Conservation (phyloP, 2,329 filamentous ascomycete species). For the Colletotrichum liriopes region DNA sequence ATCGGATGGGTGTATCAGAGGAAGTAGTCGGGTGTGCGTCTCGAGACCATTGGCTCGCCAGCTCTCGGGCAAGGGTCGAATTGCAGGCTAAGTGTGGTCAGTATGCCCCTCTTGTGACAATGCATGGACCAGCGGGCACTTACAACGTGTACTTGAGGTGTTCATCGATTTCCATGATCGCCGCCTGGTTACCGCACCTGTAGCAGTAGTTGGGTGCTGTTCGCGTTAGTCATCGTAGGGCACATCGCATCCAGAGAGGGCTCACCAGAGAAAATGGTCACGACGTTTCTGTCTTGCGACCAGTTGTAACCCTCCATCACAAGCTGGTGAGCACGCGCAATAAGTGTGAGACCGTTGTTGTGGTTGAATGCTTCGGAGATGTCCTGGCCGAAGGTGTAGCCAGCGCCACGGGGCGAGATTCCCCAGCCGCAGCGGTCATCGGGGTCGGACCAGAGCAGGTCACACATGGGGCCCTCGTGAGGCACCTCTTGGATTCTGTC, state of each 20-base stretch:
- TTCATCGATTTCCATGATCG: constrained; percentile 99
- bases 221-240: constrained; percentile 43
- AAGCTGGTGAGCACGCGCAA: constrained; percentile 96
- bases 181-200: constrained; percentile 97
- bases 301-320: constrained; percentile 99
- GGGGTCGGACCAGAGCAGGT: constrained; percentile 97
- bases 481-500: constrained; percentile 99
- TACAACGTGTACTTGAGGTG: constrained; percentile 99
- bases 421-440: constrained; percentile 98
- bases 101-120: constrained; percentile 31
- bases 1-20: constrained; percentile 71
- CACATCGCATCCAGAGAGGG: constrained; percentile 45
- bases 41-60: constrained; percentile 98
- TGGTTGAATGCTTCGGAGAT: constrained; percentile 99
- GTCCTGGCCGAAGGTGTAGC: constrained; percentile 96
- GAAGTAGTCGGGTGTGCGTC: constrained; percentile 99
- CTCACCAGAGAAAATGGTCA: constrained; percentile 97
- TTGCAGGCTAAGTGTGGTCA: constrained; percentile 81
- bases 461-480: constrained; percentile 98
- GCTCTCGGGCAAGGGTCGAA: constrained; percentile 98
- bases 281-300: constrained; percentile 98
- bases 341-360: constrained; percentile 96
- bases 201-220: constrained; percentile 95
- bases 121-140: constrained; percentile 52
- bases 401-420: constrained; percentile 93